phyloP scores from a whole-genome alignment of 495 filamentous ascomycete genomes.

The Penicillium crystallinum region DNA sequence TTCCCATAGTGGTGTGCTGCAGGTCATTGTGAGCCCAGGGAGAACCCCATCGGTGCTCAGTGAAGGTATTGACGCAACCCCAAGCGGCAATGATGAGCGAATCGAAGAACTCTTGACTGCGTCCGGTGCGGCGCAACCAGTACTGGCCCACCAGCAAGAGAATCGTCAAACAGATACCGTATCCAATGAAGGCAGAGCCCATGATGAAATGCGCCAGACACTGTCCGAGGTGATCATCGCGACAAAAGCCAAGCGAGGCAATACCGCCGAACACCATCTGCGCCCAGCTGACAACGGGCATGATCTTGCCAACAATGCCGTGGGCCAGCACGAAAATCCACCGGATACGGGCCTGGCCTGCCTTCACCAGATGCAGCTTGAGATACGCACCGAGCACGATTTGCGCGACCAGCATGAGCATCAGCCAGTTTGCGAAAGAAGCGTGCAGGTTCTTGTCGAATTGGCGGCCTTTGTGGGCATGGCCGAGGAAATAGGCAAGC shows the following conservation, averaged over 20 bases:
- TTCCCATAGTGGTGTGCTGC: conserved; percentile 95
- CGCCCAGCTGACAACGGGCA: conserved; percentile 84
- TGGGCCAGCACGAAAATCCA: conserved; percentile 66
- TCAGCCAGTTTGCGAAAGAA: conserved; percentile 69
- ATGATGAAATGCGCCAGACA: conserved; percentile 98
- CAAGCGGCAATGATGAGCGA: conserved; percentile 84
- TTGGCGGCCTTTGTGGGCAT: conserved; percentile 81
- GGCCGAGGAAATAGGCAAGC: conserved; percentile 84
- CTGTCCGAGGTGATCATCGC: conserved; percentile 85
- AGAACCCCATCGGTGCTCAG: conserved; percentile 89
- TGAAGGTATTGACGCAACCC: conserved; percentile 97
- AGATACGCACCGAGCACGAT: conserved; percentile 80
- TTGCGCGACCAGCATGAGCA: conserved; percentile 72
- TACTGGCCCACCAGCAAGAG: conserved; percentile 81
- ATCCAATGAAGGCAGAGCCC: conserved; percentile 94
- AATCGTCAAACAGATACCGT: conserved; percentile 82
- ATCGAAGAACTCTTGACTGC: conserved; percentile 97
- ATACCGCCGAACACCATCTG: conserved; percentile 98
- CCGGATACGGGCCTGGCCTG: conserved; percentile 73
- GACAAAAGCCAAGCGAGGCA: conserved; percentile 88
- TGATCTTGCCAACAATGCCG: conserved; percentile 75
- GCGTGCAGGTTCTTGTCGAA: conserved; percentile 83
- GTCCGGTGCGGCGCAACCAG: conserved; percentile 78
- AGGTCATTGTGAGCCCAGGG: conserved; percentile 92
- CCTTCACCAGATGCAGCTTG: conserved; percentile 80